Evolutionary conservation across 2,329 filamentous ascomycete genomes (phyloP).

Genomic region (Alternaria metachromatica): DNA sequence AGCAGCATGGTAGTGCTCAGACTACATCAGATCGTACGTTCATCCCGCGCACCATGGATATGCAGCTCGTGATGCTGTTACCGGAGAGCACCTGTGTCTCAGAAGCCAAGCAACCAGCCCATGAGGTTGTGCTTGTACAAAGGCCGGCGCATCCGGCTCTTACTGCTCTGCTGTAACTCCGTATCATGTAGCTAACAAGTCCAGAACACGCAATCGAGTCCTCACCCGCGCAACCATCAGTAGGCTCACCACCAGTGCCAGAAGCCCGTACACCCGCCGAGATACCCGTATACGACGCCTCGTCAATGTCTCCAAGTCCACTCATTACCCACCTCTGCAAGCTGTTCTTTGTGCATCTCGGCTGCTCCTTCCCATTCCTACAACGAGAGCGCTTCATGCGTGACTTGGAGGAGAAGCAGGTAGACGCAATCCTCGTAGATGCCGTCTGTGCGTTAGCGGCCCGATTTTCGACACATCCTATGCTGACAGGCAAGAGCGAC

Average conservation of each 20-base stretch:
- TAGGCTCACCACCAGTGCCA: conserved; percentile 33
- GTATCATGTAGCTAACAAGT: conserved; percentile 5
- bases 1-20: conserved; percentile 64
- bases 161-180: conserved; percentile 3
- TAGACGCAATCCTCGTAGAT: conserved; percentile 85
- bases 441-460: conserved; percentile 83
- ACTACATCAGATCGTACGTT: conserved; percentile 60
- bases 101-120: not conserved
- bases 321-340: conserved; percentile 79
- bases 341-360: conserved; percentile 80
- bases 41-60: not conserved
- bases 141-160: not conserved
- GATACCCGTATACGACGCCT: conserved; percentile 78
- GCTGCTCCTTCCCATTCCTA: conserved; percentile 86
- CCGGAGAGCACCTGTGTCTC: not conserved
- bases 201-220: conserved; percentile 40
- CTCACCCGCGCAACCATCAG: conserved; percentile 40
- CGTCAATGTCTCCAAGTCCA: conserved; percentile 72
- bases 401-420: conserved; percentile 79
- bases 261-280: conserved; percentile 54
- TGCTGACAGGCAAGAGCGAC: conserved; percentile 60
- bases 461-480: conserved; percentile 72
- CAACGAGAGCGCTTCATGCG: conserved; percentile 73
- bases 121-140: not conserved
- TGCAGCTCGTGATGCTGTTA: not conserved